A percentile compares a stretch with the other conserved stretches of the same genome.
These are phyloP conservation scores for Colletotrichum sp. DNA, from an alignment of 2,329 filamentous ascomycete genomes.

Conservation along the genomic window DNA sequence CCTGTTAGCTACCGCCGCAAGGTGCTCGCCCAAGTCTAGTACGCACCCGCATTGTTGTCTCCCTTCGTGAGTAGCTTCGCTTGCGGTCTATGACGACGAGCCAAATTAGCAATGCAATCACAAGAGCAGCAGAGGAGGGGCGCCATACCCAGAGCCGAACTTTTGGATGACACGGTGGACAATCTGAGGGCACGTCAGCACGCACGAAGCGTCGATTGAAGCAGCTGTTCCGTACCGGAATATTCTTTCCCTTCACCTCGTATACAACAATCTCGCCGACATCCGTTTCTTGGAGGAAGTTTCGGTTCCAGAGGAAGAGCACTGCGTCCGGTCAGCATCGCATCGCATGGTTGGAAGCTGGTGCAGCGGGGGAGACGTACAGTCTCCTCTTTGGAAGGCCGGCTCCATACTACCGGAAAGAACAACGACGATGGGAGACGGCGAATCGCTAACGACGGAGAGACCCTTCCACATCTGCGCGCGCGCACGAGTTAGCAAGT, in stretches of 20 bases:
- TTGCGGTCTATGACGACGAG: constrained; percentile 43
- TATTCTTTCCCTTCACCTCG: constrained; percentile 91
- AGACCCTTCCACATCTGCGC: constrained; percentile 83
- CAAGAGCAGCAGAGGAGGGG: background rate
- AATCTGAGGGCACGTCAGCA: constrained; percentile 52
- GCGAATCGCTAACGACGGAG: constrained; percentile 76
- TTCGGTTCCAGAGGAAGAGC: constrained; percentile 78
- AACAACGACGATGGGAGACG: constrained; percentile 83
- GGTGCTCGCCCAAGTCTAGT: background rate
- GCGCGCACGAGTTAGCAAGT: background rate
- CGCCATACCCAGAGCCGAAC: constrained; percentile 62
- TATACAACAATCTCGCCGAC: constrained; percentile 67
- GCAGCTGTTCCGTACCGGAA: constrained; percentile 57
- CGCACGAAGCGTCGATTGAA: background rate
- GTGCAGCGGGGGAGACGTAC: background rate
- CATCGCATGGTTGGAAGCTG: background rate
- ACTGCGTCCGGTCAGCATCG: background rate
- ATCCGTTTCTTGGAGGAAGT: constrained; percentile 58
- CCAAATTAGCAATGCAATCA: background rate
- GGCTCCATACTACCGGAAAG: constrained; percentile 86
- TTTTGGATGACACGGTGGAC: constrained; percentile 89
- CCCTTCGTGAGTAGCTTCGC: constrained; percentile 92
- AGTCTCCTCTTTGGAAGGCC: constrained; percentile 78
- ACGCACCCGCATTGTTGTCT: constrained; percentile 84
- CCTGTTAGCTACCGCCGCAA: background rate